Conservation (phyloP, 208 protist genomes). For the Leishmania martiniquensis region DNA sequence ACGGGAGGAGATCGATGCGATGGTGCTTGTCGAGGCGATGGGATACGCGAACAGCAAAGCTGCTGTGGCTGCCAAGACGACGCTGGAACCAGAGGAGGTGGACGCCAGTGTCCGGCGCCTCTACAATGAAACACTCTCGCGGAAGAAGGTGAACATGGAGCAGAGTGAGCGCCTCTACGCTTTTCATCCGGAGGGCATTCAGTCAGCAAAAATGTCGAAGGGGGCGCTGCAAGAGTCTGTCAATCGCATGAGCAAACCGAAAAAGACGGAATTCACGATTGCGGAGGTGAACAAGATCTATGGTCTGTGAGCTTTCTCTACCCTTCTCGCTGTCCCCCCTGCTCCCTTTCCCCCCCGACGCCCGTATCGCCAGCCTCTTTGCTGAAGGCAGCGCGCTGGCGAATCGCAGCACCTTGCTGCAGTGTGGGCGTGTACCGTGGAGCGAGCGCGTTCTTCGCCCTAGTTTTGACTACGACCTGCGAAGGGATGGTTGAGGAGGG, state of each 20-base stretch:
- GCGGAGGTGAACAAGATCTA: conserved; percentile 90
- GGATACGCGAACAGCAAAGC: conserved; percentile 1
- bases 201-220: conserved; percentile 52
- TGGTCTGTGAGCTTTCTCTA: conserved; percentile 37
- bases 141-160: conserved; percentile 58
- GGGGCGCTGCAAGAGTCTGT: conserved; percentile 69
- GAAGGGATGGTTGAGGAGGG: neutral
- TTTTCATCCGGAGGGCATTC: conserved; percentile 45
- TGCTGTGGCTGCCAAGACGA: neutral
- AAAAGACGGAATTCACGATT: conserved; percentile 78
- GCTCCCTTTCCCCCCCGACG: no score
- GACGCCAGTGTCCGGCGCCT: conserved; percentile 62
- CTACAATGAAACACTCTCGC: conserved; percentile 69
- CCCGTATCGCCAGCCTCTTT: neutral
- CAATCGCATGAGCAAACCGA: conserved; percentile 66
- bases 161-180: conserved; percentile 67
- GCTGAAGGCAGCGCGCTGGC: neutral
- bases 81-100: conserved; percentile 36
- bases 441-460: no score
- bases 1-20: conserved; percentile 42
- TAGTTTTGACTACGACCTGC: neutral
- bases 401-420: neutral
- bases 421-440: no score
- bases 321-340: neutral
- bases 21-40: conserved; percentile 11